Conservation (phyloP, 768 basidiomycete species). For the Boletus reticuloceps region DNA sequence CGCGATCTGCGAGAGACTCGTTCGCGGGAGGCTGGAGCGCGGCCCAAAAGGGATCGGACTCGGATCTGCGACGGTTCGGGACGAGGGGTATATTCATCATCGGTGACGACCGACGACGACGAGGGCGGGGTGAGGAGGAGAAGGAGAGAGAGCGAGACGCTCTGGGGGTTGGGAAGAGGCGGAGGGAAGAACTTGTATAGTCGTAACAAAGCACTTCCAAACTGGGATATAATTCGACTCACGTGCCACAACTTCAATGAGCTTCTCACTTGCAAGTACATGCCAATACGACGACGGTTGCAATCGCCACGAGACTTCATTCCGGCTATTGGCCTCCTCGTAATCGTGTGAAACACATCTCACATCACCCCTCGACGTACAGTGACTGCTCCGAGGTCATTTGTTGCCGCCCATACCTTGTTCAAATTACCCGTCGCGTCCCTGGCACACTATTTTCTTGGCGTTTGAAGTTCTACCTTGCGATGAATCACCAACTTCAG, state of each 20-base stretch:
- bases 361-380: too few relatives aligned
- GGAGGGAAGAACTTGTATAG: conserved; percentile 16
- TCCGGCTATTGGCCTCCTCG: conserved; percentile 1
- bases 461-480: too few relatives aligned
- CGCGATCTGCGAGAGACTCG: conserved; percentile 68
- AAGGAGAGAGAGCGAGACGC: conserved; percentile 12
- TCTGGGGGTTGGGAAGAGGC: conserved; percentile 16
- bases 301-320: background rate
- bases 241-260: conserved; percentile 15
- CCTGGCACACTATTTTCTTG: background rate
- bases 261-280: too few relatives aligned
- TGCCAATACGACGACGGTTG: too few relatives aligned
- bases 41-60: conserved; percentile 69
- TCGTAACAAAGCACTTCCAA: conserved; percentile 23
- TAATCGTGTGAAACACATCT: background rate
- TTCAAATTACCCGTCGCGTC: background rate
- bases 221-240: conserved; percentile 16
- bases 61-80: conserved; percentile 40
- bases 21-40: conserved; percentile 67
- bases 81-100: conserved; percentile 30
- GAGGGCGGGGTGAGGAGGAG: background rate
- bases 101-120: conserved; percentile 2
- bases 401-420: too few relatives aligned
- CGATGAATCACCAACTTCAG: too few relatives aligned
- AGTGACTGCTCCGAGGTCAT: too few relatives aligned